Evolutionary conservation across 257 asterid genomes (phyloP).

Genomic region (Nicotiana attenuata): DNA sequence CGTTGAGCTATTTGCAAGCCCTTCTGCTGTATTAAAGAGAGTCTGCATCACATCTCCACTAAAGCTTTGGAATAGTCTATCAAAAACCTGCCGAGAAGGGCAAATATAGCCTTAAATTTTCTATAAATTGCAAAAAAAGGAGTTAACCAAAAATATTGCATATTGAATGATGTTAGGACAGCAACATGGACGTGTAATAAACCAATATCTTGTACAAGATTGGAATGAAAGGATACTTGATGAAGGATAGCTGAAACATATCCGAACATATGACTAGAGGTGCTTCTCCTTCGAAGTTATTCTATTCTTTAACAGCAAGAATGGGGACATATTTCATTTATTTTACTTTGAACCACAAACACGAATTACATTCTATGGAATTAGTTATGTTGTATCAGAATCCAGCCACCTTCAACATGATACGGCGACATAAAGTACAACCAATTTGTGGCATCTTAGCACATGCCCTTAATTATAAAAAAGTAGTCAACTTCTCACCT

Average conservation of each 20-base stretch:
- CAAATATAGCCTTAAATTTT: neutral
- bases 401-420: neutral
- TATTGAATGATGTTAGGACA: slow-evolving; percentile 2
- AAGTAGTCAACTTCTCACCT: slow-evolving; percentile 46
- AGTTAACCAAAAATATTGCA: neutral
- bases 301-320: neutral
- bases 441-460: neutral
- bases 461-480: neutral
- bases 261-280: neutral
- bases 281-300: neutral
- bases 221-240: neutral
- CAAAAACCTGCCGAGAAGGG: slow-evolving; percentile 72
- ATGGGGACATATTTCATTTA: neutral
- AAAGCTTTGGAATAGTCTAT: slow-evolving; percentile 90
- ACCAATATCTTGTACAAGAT: neutral
- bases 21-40: slow-evolving; percentile 81
- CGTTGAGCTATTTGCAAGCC: slow-evolving; percentile 70
- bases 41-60: slow-evolving; percentile 95
- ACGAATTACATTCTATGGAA: neutral
- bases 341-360: neutral
- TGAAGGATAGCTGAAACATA: neutral
- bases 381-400: neutral
- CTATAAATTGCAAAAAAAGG: neutral
- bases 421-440: neutral
- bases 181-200: neutral